These are phyloP conservation scores for Rubia tinctorum DNA, from an alignment of 305 asterid genomes.

Conservation along the genomic window DNA sequence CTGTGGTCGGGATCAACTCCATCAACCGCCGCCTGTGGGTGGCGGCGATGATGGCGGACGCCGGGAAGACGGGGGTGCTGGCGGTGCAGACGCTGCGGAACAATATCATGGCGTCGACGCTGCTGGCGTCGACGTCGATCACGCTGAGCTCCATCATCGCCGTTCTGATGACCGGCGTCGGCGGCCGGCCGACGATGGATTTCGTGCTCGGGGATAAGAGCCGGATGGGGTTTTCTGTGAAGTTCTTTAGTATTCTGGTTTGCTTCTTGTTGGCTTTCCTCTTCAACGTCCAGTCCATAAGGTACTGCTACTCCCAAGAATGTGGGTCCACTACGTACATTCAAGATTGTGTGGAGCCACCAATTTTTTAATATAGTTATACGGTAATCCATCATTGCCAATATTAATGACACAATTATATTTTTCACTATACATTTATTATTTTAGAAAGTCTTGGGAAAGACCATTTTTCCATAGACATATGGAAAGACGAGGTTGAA, in stretches of 20 bases:
- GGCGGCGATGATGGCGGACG: slow-evolving; percentile 87
- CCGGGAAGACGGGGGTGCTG: slow-evolving; percentile 54
- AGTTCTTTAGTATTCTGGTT: slow-evolving; percentile 57
- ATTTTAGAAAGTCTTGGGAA: too few species aligned
- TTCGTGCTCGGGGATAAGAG: slow-evolving; percentile 37
- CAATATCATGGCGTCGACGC: slow-evolving; percentile 91
- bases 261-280: slow-evolving; percentile 78
- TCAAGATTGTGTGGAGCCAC: too few species aligned
- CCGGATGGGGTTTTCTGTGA: slow-evolving; percentile 44
- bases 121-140: slow-evolving; percentile 74
- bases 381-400: too few species aligned
- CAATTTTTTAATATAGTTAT: too few species aligned
- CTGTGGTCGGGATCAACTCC: slow-evolving; percentile 85
- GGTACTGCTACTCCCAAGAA: slow-evolving; percentile 23
- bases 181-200: slow-evolving; percentile 9
- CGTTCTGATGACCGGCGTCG: slow-evolving; percentile 55
- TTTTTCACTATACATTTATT: too few species aligned
- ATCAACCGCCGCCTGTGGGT: slow-evolving; percentile 90
- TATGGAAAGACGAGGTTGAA: too few species aligned
- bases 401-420: too few species aligned
- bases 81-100: slow-evolving; percentile 83
- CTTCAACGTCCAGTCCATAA: slow-evolving; percentile 73
- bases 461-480: too few species aligned
- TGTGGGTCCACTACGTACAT: not conserved
- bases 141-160: slow-evolving; percentile 78